phyloP scores from a whole-genome alignment of 371 early-diverging fungal genomes.

The Circinella minor region DNA sequence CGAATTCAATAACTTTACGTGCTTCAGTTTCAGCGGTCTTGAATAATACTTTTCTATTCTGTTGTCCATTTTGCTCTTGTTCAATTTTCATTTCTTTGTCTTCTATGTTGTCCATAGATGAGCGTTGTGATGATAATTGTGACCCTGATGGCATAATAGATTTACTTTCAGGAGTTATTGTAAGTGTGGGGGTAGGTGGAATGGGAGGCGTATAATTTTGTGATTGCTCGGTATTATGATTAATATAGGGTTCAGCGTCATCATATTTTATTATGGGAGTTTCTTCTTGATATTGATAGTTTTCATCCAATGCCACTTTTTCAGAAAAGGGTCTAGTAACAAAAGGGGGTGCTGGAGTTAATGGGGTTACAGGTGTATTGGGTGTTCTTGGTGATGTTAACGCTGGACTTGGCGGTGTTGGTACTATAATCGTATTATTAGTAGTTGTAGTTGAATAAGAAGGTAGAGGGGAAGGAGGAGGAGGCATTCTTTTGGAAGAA shows the following conservation, averaged over 20 bases:
- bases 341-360: background rate
- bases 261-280: no score
- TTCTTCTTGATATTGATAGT: background rate
- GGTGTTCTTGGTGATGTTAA: background rate
- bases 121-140: background rate
- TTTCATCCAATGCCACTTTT: conserved; percentile 9
- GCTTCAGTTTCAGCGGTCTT: conserved; percentile 9
- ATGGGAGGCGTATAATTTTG: background rate
- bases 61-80: background rate
- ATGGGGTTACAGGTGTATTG: background rate
- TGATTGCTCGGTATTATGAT: no score
- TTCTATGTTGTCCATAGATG: background rate
- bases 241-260: no score
- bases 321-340: background rate
- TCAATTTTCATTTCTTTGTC: background rate
- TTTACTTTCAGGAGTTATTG: conserved; percentile 34
- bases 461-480: background rate
- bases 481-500: background rate
- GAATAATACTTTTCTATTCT: background rate
- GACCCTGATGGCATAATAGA: background rate
- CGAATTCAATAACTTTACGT: conserved; percentile 10
- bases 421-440: no score
- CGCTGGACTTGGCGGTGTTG: background rate
- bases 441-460: no score
- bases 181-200: background rate